These are phyloP conservation scores for Solanum gandarillasii DNA, from an alignment of 257 asterid genomes.

Conservation along the genomic window DNA sequence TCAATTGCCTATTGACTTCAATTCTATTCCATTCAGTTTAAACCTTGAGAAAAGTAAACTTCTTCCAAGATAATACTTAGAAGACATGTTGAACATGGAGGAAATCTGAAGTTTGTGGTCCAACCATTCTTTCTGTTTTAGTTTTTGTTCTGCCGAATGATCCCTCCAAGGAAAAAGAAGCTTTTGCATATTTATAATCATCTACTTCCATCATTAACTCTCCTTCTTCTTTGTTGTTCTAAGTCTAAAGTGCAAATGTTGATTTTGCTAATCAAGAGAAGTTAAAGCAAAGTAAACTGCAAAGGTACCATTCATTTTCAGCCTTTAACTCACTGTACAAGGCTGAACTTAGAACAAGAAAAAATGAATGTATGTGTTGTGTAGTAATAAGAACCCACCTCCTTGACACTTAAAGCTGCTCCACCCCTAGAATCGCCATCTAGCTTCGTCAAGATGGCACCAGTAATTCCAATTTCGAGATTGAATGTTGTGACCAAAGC, in stretches of 20 bases:
- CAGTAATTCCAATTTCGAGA: conserved; percentile 96
- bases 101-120: background rate
- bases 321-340: background rate
- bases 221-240: background rate
- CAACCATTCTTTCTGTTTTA: background rate
- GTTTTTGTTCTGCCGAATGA: background rate
- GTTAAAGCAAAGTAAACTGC: background rate
- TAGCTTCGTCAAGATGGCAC: conserved; percentile 91
- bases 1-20: background rate
- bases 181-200: background rate
- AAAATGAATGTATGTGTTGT: background rate
- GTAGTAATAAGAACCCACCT: conserved; percentile 38
- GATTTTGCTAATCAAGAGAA: background rate
- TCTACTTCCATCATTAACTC: background rate
- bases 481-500: conserved; percentile 93
- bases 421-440: conserved; percentile 99
- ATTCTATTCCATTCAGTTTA: background rate
- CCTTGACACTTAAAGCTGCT: conserved; percentile 95
- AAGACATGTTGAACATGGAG: background rate
- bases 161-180: background rate
- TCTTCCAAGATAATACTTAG: background rate
- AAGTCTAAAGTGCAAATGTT: background rate
- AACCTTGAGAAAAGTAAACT: background rate
- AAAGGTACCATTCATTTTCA: background rate
- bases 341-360: background rate